Percentiles rank a stretch among this genome's conserved stretches.
phyloP scores from a whole-genome alignment of 2,329 filamentous ascomycete genomes.

The Arthrobotrys pseudoclavata region DNA sequence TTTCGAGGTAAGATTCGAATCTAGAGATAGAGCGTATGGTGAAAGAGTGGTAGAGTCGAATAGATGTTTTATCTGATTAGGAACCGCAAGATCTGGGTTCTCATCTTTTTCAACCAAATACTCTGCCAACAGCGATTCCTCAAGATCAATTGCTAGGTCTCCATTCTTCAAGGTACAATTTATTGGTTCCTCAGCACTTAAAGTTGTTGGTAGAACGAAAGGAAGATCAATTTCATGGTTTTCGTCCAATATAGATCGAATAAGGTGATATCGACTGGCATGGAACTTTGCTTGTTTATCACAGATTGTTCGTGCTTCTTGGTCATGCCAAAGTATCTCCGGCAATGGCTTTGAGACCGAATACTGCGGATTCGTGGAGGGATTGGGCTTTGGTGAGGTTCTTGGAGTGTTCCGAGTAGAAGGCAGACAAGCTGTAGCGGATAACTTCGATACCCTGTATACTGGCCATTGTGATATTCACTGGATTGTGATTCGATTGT shows the following conservation, averaged over 20 bases:
- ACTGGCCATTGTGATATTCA: conserved; percentile 7
- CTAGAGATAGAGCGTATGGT: conserved; percentile 12
- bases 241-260: conserved; percentile 22
- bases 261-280: conserved; percentile 7
- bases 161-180: not conserved
- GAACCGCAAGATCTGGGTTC: conserved; percentile 11
- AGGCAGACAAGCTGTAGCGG: conserved; percentile 25
- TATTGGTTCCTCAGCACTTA: conserved; percentile 37
- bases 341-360: conserved; percentile 12
- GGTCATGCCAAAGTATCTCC: conserved; percentile 4
- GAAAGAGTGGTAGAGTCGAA: not conserved
- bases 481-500: not conserved
- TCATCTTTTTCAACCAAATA: conserved; percentile 13
- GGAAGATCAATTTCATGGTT: not conserved
- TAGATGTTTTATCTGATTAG: conserved; percentile 5
- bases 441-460: conserved; percentile 21
- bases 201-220: conserved; percentile 13
- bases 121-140: conserved; percentile 19
- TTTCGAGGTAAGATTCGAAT: conserved; percentile 16
- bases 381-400: conserved; percentile 18
- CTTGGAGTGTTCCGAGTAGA: conserved; percentile 26
- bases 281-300: conserved; percentile 34
- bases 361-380: conserved; percentile 34
- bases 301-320: conserved; percentile 27
- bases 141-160: conserved; percentile 5